These are phyloP conservation scores for Penicillium hordei DNA, from an alignment of 2,329 filamentous ascomycete species.

Conservation along the genomic window DNA sequence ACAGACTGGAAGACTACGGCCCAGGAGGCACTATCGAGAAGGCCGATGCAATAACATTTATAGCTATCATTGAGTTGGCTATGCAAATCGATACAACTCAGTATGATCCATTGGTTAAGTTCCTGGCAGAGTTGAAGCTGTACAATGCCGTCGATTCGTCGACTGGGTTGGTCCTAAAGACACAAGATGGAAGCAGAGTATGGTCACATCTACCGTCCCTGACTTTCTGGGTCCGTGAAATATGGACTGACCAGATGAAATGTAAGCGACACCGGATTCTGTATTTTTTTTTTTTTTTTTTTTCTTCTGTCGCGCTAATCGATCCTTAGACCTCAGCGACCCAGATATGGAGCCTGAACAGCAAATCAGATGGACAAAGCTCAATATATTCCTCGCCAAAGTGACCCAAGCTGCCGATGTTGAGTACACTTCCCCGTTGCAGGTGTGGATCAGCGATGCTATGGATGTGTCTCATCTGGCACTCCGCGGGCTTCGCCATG, in stretches of 20 bases:
- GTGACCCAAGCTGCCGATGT: slow-evolving; percentile 2
- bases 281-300: background rate
- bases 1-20: background rate
- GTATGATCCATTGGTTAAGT: background rate
- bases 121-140: slow-evolving; percentile 1
- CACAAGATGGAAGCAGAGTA: slow-evolving; percentile 5
- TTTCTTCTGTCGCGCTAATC: background rate
- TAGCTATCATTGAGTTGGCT: background rate
- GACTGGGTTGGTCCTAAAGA: background rate
- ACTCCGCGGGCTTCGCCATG: background rate
- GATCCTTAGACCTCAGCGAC: background rate
- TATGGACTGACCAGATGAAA: background rate
- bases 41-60: slow-evolving; percentile 2
- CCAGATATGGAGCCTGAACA: background rate
- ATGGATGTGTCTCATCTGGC: slow-evolving; percentile 4
- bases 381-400: slow-evolving; percentile 5
- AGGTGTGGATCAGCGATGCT: slow-evolving; percentile 1
- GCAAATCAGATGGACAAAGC: slow-evolving; percentile 4
- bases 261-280: background rate
- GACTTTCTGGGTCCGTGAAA: background rate
- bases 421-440: background rate
- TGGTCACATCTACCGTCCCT: slow-evolving; percentile 7
- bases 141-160: slow-evolving; percentile 7
- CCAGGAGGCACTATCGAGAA: slow-evolving; percentile 3
- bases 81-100: slow-evolving; percentile 1